phyloP scores from a whole-genome alignment of 1,139 yeast species.

The Torulaspora globosa region DNA sequence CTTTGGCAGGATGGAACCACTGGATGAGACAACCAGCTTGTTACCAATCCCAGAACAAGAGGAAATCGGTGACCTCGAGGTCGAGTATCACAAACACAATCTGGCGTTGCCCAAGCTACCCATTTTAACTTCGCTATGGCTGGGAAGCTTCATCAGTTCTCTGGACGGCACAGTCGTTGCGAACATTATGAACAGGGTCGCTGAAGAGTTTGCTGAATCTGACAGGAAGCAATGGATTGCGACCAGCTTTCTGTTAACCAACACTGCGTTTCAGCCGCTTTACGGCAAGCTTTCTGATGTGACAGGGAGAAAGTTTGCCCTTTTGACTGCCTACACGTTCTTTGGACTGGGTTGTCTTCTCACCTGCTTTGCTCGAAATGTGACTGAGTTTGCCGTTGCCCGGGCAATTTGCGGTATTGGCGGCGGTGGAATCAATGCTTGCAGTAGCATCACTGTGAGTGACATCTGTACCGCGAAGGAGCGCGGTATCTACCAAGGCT shows the following conservation, averaged over 20 bases:
- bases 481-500: conserved; percentile 49
- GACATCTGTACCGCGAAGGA: conserved; percentile 48
- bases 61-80: conserved; percentile 19
- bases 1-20: conserved; percentile 16
- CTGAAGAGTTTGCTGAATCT: conserved; percentile 56
- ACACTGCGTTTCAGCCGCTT: conserved; percentile 68
- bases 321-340: conserved; percentile 44
- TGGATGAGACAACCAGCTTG: conserved; percentile 24
- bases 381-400: conserved; percentile 43
- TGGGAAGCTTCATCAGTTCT: conserved; percentile 54
- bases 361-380: conserved; percentile 42
- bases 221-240: conserved; percentile 62
- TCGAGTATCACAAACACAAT: conserved; percentile 28
- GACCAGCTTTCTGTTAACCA: conserved; percentile 56
- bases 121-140: conserved; percentile 42
- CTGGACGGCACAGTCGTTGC: conserved; percentile 65
- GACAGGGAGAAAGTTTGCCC: conserved; percentile 47
- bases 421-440: conserved; percentile 48
- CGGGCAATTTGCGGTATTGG: conserved; percentile 53
- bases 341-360: conserved; percentile 44
- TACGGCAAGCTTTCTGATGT: conserved; percentile 53
- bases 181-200: conserved; percentile 57
- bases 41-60: conserved; percentile 14
- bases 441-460: conserved; percentile 46
- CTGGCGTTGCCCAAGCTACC: conserved; percentile 31